phyloP scores from a whole-genome alignment of 768 basidiomycete species.

The Kwoniella europaea region DNA sequence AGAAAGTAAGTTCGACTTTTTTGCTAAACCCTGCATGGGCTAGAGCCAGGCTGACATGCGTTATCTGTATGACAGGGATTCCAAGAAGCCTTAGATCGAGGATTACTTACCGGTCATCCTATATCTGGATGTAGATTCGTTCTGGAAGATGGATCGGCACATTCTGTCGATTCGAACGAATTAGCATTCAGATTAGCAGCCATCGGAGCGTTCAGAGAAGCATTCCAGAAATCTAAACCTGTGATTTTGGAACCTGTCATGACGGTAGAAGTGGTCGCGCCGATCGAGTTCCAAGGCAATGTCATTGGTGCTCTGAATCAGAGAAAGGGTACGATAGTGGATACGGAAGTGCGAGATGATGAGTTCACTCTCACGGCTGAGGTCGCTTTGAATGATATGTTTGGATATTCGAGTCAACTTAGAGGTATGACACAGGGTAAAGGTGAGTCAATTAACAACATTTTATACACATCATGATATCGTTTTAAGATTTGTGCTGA shows the following conservation, averaged over 20 bases:
- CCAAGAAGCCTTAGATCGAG: conserved; percentile 90
- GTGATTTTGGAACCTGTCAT: conserved; percentile 97
- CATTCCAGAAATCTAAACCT: conserved; percentile 74
- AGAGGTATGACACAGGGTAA: conserved; percentile 96
- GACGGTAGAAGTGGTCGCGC: conserved; percentile 96
- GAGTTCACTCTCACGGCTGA: conserved; percentile 92
- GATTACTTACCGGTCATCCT: conserved; percentile 81
- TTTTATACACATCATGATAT: no score
- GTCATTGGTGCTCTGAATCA: conserved; percentile 95
- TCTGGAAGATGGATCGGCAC: conserved; percentile 87
- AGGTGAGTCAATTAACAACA: conserved; percentile 63
- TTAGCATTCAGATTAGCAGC: conserved; percentile 90
- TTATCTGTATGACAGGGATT: conserved; percentile 71
- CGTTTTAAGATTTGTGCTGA: no score
- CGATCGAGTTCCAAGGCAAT: conserved; percentile 87
- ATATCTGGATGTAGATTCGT: conserved; percentile 85
- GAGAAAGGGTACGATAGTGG: conserved; percentile 88
- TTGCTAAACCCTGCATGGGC: not conserved
- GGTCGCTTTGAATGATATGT: conserved; percentile 97
- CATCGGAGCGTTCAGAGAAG: conserved; percentile 90
- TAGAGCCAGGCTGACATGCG: not conserved
- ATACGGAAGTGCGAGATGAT: conserved; percentile 95
- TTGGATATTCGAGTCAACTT: conserved; percentile 90
- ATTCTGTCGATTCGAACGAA: conserved; percentile 95
- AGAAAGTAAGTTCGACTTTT: conserved; percentile 68